These are phyloP conservation scores for Myxozyma sirexii DNA, from an alignment of 805 yeast genomes.

Conservation along the genomic window DNA sequence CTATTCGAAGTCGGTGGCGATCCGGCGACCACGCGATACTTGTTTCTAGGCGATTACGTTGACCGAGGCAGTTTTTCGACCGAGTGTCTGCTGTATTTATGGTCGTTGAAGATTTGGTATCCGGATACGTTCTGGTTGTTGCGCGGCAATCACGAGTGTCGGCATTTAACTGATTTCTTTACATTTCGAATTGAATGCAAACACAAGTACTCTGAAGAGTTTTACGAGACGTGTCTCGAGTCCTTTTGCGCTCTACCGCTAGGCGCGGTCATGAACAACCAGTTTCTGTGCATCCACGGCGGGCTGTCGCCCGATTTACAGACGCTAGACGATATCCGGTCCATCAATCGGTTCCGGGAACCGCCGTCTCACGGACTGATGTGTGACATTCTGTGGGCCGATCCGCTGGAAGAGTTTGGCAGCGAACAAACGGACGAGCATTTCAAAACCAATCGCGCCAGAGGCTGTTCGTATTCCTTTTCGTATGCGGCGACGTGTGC, in stretches of 20 bases:
- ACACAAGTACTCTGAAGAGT: constrained; percentile 67
- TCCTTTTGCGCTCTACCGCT: constrained; percentile 88
- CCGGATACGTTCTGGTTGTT: constrained; percentile 77
- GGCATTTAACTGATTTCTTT: constrained; percentile 89
- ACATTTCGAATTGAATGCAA: constrained; percentile 89
- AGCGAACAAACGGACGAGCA: constrained; percentile 49
- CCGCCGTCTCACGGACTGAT: constrained; percentile 92
- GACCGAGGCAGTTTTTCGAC: constrained; percentile 91
- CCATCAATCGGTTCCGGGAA: constrained; percentile 78
- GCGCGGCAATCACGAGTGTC: constrained; percentile 94
- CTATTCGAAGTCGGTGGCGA: constrained; percentile 92
- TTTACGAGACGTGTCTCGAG: constrained; percentile 72
- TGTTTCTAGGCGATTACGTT: constrained; percentile 92
- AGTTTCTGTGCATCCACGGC: constrained; percentile 95
- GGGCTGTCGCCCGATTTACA: constrained; percentile 87
- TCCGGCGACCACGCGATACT: constrained; percentile 72
- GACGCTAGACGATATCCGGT: constrained; percentile 66
- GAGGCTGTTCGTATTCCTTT: constrained; percentile 93
- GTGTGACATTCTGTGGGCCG: constrained; percentile 97
- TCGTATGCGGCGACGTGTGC: constrained; percentile 80
- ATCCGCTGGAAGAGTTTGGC: constrained; percentile 90
- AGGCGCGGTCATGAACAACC: constrained; percentile 91
- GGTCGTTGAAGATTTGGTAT: constrained; percentile 74
- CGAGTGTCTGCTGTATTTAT: constrained; percentile 68
- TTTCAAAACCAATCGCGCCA: constrained; percentile 67